Evolutionary conservation across 805 yeast species (phyloP), one percentile per base, ranked within the genome.

Genomic region (Hanseniaspora osmophila): DNA sequence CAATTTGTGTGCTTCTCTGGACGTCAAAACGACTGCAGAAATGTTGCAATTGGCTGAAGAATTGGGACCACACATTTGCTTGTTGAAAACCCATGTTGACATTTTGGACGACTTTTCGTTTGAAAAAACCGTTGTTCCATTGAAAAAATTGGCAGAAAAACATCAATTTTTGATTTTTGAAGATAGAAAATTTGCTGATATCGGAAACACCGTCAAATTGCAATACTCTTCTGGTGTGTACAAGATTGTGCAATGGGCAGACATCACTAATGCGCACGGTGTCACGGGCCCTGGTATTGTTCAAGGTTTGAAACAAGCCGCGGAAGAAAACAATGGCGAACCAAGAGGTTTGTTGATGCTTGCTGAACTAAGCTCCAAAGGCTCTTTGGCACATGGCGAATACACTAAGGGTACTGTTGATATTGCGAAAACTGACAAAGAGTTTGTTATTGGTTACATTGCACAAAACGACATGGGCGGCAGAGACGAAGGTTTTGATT

Each of bases 131-230:
- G 74, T 90, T 29, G 63, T 64, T 6, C 96, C 97, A 1, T 67
- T 92, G 50, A 64, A 80, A 48, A 76, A 60, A 45, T 68, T 92
- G 30, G 76, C 96, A 17, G 67, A 75, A 54, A 86, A 87, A 58
- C 90, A 88, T 67, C 77, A 82, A 52, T 92, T 92, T 58, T 66
- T 92, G 71, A 81, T 92, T 52, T 92, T 92, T 60, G 99, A 92
- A 66, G 99, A 92, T 66, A 75, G 99, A 52, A 92, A 92, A 66
- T 92, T 92, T 64, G 98, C 99, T 19, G 99, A 92, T 63, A 92
- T 92, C 55, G 99, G 99, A 15, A 86, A 88, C 59, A 92, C 98
- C 1, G 98, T 92, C 45, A 88, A 90, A 66, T 75, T 85, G 40
- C 98, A 92, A 64, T 92, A 90, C 63, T 69, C 83, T 30, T 85